Evolutionary conservation across 1,139 yeast genomes (phyloP).

Genomic region (Saccharomyces hybrid): DNA sequence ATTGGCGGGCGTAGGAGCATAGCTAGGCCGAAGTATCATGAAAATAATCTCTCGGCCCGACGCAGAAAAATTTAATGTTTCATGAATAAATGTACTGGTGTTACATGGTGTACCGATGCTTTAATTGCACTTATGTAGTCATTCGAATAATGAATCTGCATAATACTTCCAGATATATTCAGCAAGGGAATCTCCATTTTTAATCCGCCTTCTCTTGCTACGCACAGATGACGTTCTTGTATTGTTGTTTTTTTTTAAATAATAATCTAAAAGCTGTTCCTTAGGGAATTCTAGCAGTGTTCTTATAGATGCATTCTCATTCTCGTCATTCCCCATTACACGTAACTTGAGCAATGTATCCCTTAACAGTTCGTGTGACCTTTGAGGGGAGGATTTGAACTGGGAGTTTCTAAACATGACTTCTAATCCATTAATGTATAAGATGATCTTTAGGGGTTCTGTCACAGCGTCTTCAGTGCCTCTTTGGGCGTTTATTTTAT

Average conservation of each 20-base stretch:
- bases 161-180: constrained; percentile 24
- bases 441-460: constrained; percentile 7
- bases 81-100: not conserved
- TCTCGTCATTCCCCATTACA: constrained; percentile 13
- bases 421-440: constrained; percentile 24
- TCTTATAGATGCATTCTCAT: constrained; percentile 7
- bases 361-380: constrained; percentile 19
- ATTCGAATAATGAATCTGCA: constrained; percentile 12
- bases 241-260: constrained; percentile 2
- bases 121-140: not conserved
- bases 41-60: not conserved
- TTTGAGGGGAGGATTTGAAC: constrained; percentile 12
- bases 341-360: constrained; percentile 20
- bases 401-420: constrained; percentile 26
- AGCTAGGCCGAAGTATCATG: not conserved
- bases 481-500: constrained; percentile 9
- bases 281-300: constrained; percentile 12
- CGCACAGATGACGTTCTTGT: constrained; percentile 1
- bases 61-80: not conserved
- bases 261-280: constrained; percentile 8
- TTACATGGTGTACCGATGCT: not conserved
- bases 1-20: no score
- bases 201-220: constrained; percentile 4
- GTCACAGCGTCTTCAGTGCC: not conserved
- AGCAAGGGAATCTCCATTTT: constrained; percentile 20